These are phyloP conservation scores for Passiflora organensis DNA, from an alignment of 345 rosid species.

Conservation along the genomic window DNA sequence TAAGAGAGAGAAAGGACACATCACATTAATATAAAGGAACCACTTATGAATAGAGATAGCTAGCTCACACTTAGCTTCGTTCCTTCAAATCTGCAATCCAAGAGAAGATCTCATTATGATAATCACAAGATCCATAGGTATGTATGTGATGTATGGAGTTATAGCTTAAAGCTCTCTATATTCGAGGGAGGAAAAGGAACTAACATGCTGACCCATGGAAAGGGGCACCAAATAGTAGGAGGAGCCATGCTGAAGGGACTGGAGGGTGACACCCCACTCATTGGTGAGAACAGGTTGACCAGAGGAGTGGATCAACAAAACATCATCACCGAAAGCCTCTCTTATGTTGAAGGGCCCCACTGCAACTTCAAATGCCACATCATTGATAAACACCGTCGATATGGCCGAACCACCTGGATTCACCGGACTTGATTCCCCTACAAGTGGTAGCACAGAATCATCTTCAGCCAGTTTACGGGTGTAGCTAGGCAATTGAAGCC, in stretches of 20 bases:
- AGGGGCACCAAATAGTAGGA: constrained; percentile 66
- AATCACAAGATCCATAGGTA: too few species aligned
- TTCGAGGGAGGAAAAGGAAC: not conserved
- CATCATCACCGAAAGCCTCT: constrained; percentile 86
- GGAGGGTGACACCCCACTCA: constrained; percentile 76
- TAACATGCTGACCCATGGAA: constrained; percentile 2
- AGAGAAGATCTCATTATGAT: too few species aligned
- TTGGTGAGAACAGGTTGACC: constrained; percentile 80
- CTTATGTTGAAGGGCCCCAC: constrained; percentile 71
- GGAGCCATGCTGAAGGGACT: constrained; percentile 79
- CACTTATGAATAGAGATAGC: not conserved
- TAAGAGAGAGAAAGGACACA: not conserved
- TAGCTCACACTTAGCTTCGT: not conserved
- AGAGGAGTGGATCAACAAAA: constrained; percentile 56
- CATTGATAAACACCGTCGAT: constrained; percentile 77
- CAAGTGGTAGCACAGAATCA: constrained; percentile 1
- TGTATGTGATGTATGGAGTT: too few species aligned
- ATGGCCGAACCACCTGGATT: constrained; percentile 20
- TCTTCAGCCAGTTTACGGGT: not conserved
- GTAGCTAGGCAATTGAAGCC: too few species aligned
- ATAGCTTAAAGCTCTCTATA: too few species aligned
- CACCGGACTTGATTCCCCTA: constrained; percentile 18
- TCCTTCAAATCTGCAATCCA: not conserved
- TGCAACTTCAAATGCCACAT: constrained; percentile 69
- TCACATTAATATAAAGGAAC: too few species aligned